Conservation (phyloP, 805 yeast species). For the Zygosaccharomyces gambellarensis region DNA sequence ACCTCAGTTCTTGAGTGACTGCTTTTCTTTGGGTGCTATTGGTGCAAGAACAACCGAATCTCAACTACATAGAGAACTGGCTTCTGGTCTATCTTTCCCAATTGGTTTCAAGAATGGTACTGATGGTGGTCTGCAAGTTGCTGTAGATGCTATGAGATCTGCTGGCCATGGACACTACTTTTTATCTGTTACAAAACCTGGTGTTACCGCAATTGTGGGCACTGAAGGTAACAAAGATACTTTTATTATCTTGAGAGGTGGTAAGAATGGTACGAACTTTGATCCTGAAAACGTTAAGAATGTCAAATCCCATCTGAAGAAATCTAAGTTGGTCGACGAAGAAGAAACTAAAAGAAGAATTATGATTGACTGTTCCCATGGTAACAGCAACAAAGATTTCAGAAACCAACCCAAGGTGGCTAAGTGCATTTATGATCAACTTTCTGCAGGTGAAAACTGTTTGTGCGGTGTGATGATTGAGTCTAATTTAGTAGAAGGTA, state of each 20-base stretch:
- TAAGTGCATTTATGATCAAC: constrained; percentile 68
- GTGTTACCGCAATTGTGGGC: constrained; percentile 92
- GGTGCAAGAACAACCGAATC: constrained; percentile 99
- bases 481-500: constrained; percentile 84
- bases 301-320: constrained; percentile 56
- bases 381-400: constrained; percentile 87
- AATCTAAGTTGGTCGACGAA: constrained; percentile 45
- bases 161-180: constrained; percentile 93
- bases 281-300: constrained; percentile 68
- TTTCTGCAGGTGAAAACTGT: constrained; percentile 63
- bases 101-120: constrained; percentile 98
- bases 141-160: constrained; percentile 89
- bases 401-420: constrained; percentile 91
- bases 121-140: constrained; percentile 91
- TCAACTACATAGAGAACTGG: constrained; percentile 93
- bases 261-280: constrained; percentile 86
- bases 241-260: constrained; percentile 92
- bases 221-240: constrained; percentile 91
- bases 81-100: constrained; percentile 96
- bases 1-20: constrained; percentile 90
- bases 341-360: constrained; percentile 54
- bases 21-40: constrained; percentile 94
- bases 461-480: constrained; percentile 97
- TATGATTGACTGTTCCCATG: constrained; percentile 98
- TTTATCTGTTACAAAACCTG: constrained; percentile 91